Conservation (phyloP, 331 rosid genomes). For the Cucumis variabilis region DNA sequence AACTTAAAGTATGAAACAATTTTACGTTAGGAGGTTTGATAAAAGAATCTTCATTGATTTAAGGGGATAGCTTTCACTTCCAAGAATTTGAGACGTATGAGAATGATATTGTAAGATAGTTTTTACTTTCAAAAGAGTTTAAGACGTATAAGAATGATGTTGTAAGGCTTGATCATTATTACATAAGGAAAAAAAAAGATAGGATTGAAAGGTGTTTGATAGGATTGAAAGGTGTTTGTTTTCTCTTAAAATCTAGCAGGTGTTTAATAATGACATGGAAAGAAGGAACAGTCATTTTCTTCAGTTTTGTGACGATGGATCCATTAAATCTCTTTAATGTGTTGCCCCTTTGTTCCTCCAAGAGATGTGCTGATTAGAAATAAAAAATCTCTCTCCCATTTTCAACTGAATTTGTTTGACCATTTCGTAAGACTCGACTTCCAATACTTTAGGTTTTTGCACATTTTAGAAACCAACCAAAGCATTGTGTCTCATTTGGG, state of each 20-base stretch:
- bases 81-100: too few relatives aligned
- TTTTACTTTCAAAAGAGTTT: too few relatives aligned
- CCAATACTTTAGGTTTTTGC: slow-evolving; percentile 1
- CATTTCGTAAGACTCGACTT: background rate
- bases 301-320: slow-evolving; percentile 9
- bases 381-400: background rate
- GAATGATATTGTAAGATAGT: too few relatives aligned
- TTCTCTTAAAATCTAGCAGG: slow-evolving; percentile 6
- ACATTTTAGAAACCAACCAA: background rate
- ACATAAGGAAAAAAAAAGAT: background rate
- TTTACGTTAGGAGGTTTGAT: too few relatives aligned
- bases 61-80: too few relatives aligned
- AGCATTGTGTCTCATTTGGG: background rate
- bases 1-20: too few relatives aligned
- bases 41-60: too few relatives aligned
- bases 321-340: background rate
- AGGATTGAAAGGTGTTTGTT: background rate
- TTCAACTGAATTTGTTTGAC: background rate
- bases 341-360: background rate
- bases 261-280: background rate
- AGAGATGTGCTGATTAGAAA: background rate
- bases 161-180: too few relatives aligned
- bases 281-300: background rate
- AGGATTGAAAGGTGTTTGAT: background rate
- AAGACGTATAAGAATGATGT: too few relatives aligned